phyloP scores from a whole-genome alignment of 495 filamentous ascomycete species.

The Pseudevernia furfuracea region DNA sequence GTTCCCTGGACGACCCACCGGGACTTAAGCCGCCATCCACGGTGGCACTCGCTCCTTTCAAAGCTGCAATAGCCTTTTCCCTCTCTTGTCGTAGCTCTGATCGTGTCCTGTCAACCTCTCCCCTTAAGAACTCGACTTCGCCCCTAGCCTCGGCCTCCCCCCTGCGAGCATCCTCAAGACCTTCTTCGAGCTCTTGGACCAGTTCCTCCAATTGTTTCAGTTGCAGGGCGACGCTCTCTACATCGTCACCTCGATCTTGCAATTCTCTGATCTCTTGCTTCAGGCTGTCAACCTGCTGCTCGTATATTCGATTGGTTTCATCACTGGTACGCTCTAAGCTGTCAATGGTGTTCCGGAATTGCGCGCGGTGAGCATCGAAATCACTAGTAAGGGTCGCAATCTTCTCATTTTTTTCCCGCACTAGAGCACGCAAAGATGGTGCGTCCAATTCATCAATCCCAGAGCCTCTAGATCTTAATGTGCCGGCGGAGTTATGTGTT shows the following conservation, averaged over 20 bases:
- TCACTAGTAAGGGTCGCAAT: slow-evolving; percentile 86
- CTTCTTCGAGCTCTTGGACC: slow-evolving; percentile 93
- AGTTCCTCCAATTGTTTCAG: slow-evolving; percentile 93
- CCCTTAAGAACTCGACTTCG: slow-evolving; percentile 92
- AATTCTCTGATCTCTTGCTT: slow-evolving; percentile 74
- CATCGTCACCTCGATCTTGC: slow-evolving; percentile 75
- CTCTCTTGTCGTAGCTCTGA: slow-evolving; percentile 81
- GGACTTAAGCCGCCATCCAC: slow-evolving; percentile 45
- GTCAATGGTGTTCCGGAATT: slow-evolving; percentile 95
- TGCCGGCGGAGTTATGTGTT: slow-evolving; percentile 33
- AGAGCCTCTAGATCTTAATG: slow-evolving; percentile 27
- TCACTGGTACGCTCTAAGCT: slow-evolving; percentile 92
- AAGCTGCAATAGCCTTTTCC: slow-evolving; percentile 70
- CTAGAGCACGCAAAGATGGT: slow-evolving; percentile 64
- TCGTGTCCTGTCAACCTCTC: slow-evolving; percentile 90
- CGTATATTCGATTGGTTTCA: slow-evolving; percentile 96
- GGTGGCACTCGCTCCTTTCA: slow-evolving; percentile 46
- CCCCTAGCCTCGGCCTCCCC: slow-evolving; percentile 96
- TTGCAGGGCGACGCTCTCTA: slow-evolving; percentile 82
- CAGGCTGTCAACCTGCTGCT: slow-evolving; percentile 84
- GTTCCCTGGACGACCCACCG: slow-evolving; percentile 52
- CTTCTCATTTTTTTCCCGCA: slow-evolving; percentile 95
- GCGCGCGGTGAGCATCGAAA: slow-evolving; percentile 90
- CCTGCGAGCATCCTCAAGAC: slow-evolving; percentile 86
- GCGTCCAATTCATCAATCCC: slow-evolving; percentile 75